phyloP scores from a whole-genome alignment of 73 alveolate genomes.

The Paramecium primaurelia region DNA sequence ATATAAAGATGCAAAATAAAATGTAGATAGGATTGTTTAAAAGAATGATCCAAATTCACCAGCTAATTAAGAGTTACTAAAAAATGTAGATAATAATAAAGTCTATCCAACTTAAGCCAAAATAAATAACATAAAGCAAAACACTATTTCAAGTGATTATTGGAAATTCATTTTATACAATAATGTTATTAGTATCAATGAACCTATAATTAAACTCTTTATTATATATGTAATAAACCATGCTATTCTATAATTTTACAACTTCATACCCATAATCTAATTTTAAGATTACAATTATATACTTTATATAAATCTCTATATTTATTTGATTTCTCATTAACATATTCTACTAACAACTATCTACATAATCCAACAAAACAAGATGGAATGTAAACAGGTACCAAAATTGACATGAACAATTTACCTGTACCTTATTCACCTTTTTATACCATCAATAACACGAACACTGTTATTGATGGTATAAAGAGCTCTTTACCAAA shows the following conservation, averaged over 20 bases:
- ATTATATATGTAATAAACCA: constrained; percentile 37
- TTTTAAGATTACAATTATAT: background rate
- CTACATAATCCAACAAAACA: constrained; percentile 2
- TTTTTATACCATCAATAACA: background rate
- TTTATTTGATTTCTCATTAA: background rate
- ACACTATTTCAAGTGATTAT: background rate
- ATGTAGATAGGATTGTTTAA: background rate
- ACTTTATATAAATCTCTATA: constrained; percentile 16
- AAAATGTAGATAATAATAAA: background rate
- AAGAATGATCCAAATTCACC: constrained; percentile 44
- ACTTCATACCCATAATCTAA: constrained; percentile 39
- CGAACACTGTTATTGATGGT: background rate
- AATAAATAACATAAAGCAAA: background rate
- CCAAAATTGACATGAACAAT: background rate
- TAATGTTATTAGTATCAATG: background rate
- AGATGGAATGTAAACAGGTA: constrained; percentile 24
- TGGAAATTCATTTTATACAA: background rate
- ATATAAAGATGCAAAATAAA: background rate
- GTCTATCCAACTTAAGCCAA: background rate
- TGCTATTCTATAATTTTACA: constrained; percentile 3
- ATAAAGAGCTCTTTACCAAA: background rate
- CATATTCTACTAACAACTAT: constrained; percentile 41
- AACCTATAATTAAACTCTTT: background rate
- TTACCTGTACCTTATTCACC: background rate
- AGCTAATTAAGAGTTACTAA: background rate